Conservation (phyloP, 257 asterid genomes). For the Paraleonurus japonicus region DNA sequence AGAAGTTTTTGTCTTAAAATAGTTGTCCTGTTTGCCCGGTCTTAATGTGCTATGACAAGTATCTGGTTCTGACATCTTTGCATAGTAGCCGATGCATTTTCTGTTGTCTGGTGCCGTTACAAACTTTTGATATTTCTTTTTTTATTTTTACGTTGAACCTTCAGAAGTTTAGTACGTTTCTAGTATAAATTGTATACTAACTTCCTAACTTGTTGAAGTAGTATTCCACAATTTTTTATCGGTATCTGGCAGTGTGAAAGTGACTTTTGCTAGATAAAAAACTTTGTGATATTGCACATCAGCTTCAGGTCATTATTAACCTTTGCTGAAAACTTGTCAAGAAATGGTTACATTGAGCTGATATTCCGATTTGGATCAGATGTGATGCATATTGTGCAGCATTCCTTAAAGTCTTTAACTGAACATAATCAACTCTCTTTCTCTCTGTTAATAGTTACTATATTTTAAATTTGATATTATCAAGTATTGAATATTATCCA, state of each 20-base stretch:
- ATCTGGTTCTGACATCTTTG: not conserved
- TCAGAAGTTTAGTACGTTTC: not conserved
- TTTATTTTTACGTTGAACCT: not conserved
- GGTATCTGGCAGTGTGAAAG: not conserved
- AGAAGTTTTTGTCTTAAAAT: not conserved
- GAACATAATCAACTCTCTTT: not conserved
- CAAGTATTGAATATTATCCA: not conserved
- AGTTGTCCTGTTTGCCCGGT: slow-evolving; percentile 19
- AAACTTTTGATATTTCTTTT: not conserved
- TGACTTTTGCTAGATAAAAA: not conserved
- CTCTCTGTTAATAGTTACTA: not conserved
- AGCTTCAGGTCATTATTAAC: not conserved
- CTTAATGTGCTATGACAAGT: slow-evolving; percentile 8
- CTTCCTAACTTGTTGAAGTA: not conserved
- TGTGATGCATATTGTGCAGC: not conserved
- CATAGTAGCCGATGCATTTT: not conserved
- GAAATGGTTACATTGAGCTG: not conserved
- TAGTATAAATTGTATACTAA: not conserved
- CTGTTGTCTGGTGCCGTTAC: not conserved
- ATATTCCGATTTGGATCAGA: not conserved
- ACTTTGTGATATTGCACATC: not conserved
- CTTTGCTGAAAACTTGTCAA: not conserved
- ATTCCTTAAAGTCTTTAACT: not conserved
- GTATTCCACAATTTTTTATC: not conserved
- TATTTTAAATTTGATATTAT: no score